These are phyloP conservation scores for Tulasnella sp. DNA, from an alignment of 768 basidiomycete species.

Conservation along the genomic window DNA sequence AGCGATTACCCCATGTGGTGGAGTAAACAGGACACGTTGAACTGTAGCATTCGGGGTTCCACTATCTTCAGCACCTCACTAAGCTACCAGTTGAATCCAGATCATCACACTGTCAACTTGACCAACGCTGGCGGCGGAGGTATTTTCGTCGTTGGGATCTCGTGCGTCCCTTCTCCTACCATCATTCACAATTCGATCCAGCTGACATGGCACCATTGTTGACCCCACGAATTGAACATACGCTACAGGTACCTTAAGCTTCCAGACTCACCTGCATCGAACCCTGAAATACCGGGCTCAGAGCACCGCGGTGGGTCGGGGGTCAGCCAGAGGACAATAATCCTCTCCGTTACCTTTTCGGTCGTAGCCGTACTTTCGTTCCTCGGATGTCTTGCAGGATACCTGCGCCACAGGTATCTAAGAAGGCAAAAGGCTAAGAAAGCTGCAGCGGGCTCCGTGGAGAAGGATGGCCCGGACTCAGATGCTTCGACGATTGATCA, in stretches of 20 bases:
- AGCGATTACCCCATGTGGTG: neutral
- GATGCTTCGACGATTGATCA: neutral
- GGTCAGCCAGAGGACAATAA: neutral
- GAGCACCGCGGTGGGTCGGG: neutral
- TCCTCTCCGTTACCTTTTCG: neutral
- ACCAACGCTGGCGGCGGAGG: neutral
- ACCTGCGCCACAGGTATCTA: neutral
- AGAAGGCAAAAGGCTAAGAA: neutral
- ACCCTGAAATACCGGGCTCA: neutral
- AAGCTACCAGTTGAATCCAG: neutral
- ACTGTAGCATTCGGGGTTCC: neutral
- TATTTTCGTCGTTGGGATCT: neutral
- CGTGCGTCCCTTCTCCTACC: neutral
- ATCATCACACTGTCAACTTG: neutral
- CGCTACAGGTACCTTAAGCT: no score
- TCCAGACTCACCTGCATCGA: neutral
- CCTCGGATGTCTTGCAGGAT: neutral
- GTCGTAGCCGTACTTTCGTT: neutral
- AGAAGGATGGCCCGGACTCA: neutral
- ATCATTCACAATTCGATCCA: neutral
- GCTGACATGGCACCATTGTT: neutral
- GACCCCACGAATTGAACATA: no score
- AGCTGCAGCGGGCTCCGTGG: neutral
- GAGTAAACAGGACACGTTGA: neutral
- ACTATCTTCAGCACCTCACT: neutral